Percentiles rank a stretch among this genome's conserved stretches.
Conservation (phyloP, 192 early-diverging fungal genomes). For the Backusella macrospora region DNA sequence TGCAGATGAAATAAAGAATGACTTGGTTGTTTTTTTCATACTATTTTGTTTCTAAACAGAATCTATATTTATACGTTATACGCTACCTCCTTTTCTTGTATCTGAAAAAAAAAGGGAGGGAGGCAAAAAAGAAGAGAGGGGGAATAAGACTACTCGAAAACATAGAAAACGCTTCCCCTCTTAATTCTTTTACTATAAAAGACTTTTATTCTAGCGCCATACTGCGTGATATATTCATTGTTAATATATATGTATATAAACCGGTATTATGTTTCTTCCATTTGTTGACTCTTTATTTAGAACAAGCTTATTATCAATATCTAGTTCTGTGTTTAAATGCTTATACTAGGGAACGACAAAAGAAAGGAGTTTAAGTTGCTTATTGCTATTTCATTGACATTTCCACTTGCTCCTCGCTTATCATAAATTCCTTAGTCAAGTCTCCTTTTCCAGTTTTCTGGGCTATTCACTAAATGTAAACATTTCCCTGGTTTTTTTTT, state of each 20-base stretch:
- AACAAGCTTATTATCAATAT: neutral
- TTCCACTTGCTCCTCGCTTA: neutral
- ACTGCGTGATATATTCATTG: too few species aligned
- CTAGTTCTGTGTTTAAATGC: neutral
- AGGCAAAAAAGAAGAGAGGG: neutral
- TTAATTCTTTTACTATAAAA: neutral
- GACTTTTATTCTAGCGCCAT: too few species aligned
- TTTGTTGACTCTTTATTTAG: too few species aligned
- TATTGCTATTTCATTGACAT: neutral
- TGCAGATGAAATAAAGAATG: neutral
- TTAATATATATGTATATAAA: too few species aligned
- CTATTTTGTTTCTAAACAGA: neutral
- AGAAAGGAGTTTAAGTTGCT: neutral
- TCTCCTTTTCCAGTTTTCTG: constrained; percentile 6
- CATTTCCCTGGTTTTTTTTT: neutral
- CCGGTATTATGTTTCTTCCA: too few species aligned
- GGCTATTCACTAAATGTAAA: neutral
- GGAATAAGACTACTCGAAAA: neutral
- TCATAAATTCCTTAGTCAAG: neutral
- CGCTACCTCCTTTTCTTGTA: neutral
- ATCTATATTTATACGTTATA: neutral
- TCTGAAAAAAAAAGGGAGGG: neutral
- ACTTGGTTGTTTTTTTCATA: neutral
- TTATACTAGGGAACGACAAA: neutral
- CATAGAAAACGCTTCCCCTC: neutral